These are phyloP conservation scores for Hortaea werneckii DNA, from an alignment of 2,329 filamentous ascomycete genomes.

Conservation along the genomic window DNA sequence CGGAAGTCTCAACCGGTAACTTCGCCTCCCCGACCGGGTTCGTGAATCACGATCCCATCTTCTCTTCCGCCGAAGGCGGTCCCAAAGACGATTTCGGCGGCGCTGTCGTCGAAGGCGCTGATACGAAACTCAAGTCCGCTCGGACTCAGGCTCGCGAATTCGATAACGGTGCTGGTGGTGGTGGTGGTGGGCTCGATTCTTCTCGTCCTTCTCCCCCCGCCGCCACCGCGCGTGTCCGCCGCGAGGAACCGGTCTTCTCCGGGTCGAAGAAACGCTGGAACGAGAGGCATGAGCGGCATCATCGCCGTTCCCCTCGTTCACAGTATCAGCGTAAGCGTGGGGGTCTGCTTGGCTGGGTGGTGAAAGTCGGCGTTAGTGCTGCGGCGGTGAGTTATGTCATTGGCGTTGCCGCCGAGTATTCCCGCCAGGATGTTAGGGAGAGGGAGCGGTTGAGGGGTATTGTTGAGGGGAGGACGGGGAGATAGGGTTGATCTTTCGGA, in stretches of 20 bases:
- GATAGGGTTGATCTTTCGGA: conserved; percentile 2
- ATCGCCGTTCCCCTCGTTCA: conserved; percentile 4
- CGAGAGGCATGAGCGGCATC: conserved; percentile 8
- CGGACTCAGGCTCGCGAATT: conserved; percentile 22
- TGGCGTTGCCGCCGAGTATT: conserved; percentile 44
- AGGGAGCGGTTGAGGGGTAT: conserved; percentile 14
- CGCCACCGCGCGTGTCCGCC: conserved; percentile 35
- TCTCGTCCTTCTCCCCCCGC: no score
- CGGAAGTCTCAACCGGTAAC: conserved; percentile 38
- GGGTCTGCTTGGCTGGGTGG: conserved; percentile 28
- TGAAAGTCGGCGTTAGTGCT: conserved; percentile 46
- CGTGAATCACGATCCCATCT: conserved; percentile 27
- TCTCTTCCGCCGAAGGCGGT: neutral
- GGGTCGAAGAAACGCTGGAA: conserved; percentile 22
- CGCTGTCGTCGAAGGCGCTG: conserved; percentile 2
- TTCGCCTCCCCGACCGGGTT: conserved; percentile 59
- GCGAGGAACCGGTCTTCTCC: conserved; percentile 41
- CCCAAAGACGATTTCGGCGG: neutral
- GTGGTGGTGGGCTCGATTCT: no score
- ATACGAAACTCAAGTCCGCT: neutral
- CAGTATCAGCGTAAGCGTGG: conserved; percentile 1
- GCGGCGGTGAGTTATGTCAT: conserved; percentile 48
- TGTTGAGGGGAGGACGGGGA: conserved; percentile 10
- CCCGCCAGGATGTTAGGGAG: conserved; percentile 12
- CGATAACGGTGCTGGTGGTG: conserved; percentile 26